Evolutionary conservation across 2,329 filamentous ascomycete species (phyloP).

Genomic region (Bipolaris victoriae): DNA sequence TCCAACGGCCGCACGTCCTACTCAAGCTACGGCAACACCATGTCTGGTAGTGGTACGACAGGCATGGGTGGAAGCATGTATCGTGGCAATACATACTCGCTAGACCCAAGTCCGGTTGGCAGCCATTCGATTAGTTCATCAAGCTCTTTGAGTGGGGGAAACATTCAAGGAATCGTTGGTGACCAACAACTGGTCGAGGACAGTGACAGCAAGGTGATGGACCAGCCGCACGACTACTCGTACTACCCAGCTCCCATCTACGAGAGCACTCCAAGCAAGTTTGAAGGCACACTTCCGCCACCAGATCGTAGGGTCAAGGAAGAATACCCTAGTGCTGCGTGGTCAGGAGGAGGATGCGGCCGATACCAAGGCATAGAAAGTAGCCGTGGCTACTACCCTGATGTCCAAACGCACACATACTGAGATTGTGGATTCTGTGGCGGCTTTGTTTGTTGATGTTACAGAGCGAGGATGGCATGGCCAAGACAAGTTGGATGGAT

Average conservation of each 20-base stretch:
- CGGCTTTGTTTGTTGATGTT: constrained; percentile 19
- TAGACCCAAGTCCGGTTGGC: constrained; percentile 48
- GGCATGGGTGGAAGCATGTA: constrained; percentile 44
- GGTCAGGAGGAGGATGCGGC: constrained; percentile 50
- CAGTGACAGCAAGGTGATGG: constrained; percentile 49
- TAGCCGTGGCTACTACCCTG: constrained; percentile 56
- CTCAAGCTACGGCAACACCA: constrained; percentile 38
- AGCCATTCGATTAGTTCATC: constrained; percentile 55
- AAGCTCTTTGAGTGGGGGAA: constrained; percentile 49
- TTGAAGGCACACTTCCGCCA: constrained; percentile 42
- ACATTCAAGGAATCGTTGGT: constrained; percentile 51
- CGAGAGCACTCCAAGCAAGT: constrained; percentile 46
- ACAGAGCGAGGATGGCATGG: constrained; percentile 26
- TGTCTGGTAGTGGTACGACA: constrained; percentile 39
- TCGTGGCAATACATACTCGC: constrained; percentile 45
- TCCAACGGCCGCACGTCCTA: constrained; percentile 63
- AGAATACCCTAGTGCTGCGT: constrained; percentile 48
- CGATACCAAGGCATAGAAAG: constrained; percentile 55
- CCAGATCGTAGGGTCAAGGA: constrained; percentile 51
- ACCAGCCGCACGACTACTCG: constrained; percentile 53
- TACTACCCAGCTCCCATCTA: constrained; percentile 56
- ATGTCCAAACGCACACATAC: constrained; percentile 51
- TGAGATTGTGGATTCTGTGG: constrained; percentile 28
- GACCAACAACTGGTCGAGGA: constrained; percentile 51
- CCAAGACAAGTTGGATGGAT: constrained; percentile 19